Conservation (phyloP, 768 basidiomycete species). For the Suillus paluster region DNA sequence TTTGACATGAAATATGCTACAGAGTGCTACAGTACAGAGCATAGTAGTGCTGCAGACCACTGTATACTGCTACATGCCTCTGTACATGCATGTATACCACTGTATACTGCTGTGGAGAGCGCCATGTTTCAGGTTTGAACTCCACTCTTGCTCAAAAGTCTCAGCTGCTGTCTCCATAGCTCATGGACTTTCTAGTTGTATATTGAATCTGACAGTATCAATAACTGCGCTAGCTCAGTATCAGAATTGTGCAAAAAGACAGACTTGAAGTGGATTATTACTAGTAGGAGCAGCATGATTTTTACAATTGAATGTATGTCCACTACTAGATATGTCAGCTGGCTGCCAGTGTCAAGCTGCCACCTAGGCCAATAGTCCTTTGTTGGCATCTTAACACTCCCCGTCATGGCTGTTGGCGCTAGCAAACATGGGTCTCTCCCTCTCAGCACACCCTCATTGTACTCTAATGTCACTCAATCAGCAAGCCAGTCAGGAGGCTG, state of each 20-base stretch:
- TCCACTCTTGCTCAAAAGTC: neutral
- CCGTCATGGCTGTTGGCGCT: neutral
- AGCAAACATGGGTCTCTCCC: neutral
- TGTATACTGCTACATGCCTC: neutral
- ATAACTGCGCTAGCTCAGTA: neutral
- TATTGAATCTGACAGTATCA: neutral
- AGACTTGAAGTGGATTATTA: neutral
- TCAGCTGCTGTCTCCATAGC: neutral
- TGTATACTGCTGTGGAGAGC: neutral
- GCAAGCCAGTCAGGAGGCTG: neutral
- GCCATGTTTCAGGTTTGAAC: neutral
- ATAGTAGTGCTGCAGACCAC: neutral
- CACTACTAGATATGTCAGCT: neutral
- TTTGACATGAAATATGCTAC: neutral
- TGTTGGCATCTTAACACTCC: neutral
- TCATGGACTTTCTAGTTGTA: neutral
- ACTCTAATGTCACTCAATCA: neutral
- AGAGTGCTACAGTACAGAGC: neutral
- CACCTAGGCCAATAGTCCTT: neutral
- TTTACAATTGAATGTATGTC: neutral
- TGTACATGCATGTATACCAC: too few species aligned
- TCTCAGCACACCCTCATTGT: neutral
- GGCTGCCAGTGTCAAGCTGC: neutral
- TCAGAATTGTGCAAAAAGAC: neutral
- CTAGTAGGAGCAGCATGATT: neutral